A percentile compares a stretch with the other conserved stretches of the same genome.
phyloP scores from a whole-genome alignment of 768 basidiomycete species.

The Trametes maxima region DNA sequence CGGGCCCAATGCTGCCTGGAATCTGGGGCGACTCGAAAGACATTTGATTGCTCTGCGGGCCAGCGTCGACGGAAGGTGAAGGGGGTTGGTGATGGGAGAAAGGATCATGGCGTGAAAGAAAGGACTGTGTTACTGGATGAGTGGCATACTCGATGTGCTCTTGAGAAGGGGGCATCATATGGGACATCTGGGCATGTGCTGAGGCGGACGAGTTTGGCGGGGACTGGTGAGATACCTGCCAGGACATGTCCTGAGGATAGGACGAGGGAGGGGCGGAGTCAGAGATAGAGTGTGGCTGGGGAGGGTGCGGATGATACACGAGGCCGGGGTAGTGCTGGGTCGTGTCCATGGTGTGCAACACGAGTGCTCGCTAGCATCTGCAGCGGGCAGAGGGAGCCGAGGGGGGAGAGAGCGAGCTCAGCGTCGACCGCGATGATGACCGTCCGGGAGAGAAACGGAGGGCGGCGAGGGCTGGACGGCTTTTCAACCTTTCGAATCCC shows the following conservation, averaged over 20 bases:
- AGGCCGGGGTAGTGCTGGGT: constrained; percentile 26
- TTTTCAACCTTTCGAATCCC: constrained; percentile 22
- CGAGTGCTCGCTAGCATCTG: constrained; percentile 19
- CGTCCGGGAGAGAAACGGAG: constrained; percentile 22
- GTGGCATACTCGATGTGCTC: constrained; percentile 27
- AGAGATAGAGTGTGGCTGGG: constrained; percentile 25
- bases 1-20: constrained; percentile 55
- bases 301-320: constrained; percentile 25
- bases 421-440: constrained; percentile 21
- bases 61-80: constrained; percentile 18
- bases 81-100: constrained; percentile 18
- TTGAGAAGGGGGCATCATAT: constrained; percentile 23
- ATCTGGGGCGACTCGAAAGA: constrained; percentile 40
- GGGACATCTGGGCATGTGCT: constrained; percentile 26
- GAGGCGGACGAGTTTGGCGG: constrained; percentile 22
- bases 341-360: constrained; percentile 26
- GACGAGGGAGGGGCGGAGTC: constrained; percentile 23
- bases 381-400: constrained; percentile 2
- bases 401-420: constrained; percentile 5
- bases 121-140: constrained; percentile 26
- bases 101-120: constrained; percentile 13
- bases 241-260: constrained; percentile 26
- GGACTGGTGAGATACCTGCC: constrained; percentile 27
- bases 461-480: constrained; percentile 14
- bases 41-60: constrained; percentile 9